phyloP scores from a whole-genome alignment of 148 eudicot genomes.

The Euryodendron excelsum region DNA sequence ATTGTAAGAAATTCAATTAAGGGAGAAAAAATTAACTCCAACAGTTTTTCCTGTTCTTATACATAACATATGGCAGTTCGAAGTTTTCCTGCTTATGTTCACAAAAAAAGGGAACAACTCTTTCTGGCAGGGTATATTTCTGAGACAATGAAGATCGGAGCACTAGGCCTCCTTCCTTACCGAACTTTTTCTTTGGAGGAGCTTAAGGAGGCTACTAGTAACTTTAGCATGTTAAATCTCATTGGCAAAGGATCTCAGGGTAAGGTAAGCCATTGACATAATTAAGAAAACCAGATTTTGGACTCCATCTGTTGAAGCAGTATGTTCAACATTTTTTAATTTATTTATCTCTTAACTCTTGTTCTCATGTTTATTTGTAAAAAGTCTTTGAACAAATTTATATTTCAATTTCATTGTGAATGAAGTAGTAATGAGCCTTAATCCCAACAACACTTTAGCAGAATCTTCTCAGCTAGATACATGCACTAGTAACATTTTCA shows the following conservation, averaged over 20 bases:
- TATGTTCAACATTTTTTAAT: background rate
- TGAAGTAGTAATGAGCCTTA: too few species aligned
- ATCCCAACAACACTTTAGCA: too few species aligned
- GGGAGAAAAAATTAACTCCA: background rate
- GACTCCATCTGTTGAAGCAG: too few species aligned
- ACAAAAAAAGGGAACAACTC: background rate
- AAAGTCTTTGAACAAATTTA: background rate
- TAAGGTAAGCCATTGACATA: constrained; percentile 42
- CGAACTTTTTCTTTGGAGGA: constrained; percentile 62
- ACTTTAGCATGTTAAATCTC: constrained; percentile 40
- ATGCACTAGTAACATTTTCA: too few species aligned
- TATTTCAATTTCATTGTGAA: background rate
- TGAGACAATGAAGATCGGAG: constrained; percentile 64
- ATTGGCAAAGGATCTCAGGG: constrained; percentile 64
- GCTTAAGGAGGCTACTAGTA: constrained; percentile 62
- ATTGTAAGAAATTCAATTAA: too few species aligned
- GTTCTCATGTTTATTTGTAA: background rate
- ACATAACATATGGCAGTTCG: too few species aligned
- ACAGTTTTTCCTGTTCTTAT: background rate
- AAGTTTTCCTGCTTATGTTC: background rate
- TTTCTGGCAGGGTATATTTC: constrained; percentile 65
- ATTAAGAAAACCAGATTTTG: background rate
- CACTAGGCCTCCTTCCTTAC: constrained; percentile 64
- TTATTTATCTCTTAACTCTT: background rate
- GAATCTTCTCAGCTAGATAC: too few species aligned